Conservation (phyloP, 345 rosid genomes). For the Excoecaria agallocha region DNA sequence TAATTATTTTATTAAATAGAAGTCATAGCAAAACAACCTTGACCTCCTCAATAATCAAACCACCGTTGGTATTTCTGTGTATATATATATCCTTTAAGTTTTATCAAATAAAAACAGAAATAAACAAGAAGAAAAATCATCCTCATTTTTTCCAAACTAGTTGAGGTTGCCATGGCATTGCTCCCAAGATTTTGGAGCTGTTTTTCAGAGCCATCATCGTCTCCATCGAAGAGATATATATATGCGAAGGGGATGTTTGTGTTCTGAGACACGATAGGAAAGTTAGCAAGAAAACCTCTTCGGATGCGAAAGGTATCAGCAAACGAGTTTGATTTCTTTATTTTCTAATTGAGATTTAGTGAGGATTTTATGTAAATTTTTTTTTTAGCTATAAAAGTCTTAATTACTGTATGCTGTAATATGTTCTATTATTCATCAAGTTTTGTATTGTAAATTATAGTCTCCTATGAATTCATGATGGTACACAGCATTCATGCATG, state of each 20-base stretch:
- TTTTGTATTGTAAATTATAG: no score
- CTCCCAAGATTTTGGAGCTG: constrained; percentile 6
- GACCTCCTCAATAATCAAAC: neutral
- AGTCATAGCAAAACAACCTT: constrained; percentile 9
- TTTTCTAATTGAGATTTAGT: neutral
- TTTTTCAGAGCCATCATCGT: neutral
- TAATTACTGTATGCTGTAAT: no score
- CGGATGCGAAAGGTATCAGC: neutral
- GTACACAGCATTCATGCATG: no score
- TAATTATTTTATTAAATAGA: neutral
- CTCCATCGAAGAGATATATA: neutral
- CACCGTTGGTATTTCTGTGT: neutral
- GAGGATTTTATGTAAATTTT: no score
- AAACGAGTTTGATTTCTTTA: neutral
- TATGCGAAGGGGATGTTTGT: constrained; percentile 20
- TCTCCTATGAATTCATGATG: no score
- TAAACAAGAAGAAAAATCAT: neutral
- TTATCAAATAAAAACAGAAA: neutral
- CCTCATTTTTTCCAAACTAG: no score
- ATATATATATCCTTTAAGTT: neutral
- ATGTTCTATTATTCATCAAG: no score
- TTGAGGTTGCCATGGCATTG: neutral
- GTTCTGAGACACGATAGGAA: neutral
- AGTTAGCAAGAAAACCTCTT: neutral
- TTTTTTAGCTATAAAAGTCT: no score